Percentiles rank a stretch among this genome's conserved stretches.
Evolutionary conservation across 805 yeast genomes (phyloP).

Genomic region (Kregervanrija pseudodelftensis): DNA sequence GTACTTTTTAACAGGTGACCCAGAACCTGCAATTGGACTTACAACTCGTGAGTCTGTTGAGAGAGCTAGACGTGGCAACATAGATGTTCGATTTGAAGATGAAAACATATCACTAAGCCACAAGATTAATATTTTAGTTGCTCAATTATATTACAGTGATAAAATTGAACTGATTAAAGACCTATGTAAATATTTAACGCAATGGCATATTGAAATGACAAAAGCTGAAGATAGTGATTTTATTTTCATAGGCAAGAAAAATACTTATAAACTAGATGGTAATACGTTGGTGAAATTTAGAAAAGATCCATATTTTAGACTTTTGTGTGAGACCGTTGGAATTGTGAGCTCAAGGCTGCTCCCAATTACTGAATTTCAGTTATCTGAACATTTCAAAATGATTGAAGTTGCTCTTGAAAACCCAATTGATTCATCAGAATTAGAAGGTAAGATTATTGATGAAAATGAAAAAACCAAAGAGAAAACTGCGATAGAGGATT

Average conservation of each 20-base stretch:
- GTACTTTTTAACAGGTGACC: slow-evolving; percentile 58
- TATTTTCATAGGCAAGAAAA: neutral
- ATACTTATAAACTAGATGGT: slow-evolving; percentile 4
- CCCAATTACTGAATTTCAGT: no score
- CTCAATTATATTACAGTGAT: slow-evolving; percentile 32
- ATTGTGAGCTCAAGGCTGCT: slow-evolving; percentile 5
- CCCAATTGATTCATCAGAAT: slow-evolving; percentile 19
- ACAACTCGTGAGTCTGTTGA: slow-evolving; percentile 28
- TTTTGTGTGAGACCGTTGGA: slow-evolving; percentile 18
- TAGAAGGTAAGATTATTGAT: slow-evolving; percentile 14
- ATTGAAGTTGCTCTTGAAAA: slow-evolving; percentile 15
- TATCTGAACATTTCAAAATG: no score
- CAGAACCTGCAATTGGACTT: slow-evolving; percentile 12
- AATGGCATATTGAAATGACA: slow-evolving; percentile 11
- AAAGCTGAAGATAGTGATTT: neutral
- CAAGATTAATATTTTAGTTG: slow-evolving; percentile 19
- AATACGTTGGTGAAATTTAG: slow-evolving; percentile 4
- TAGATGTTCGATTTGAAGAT: slow-evolving; percentile 14
- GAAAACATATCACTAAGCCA: slow-evolving; percentile 16
- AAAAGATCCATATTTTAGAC: slow-evolving; percentile 14
- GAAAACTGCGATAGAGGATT: neutral
- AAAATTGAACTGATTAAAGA: slow-evolving; percentile 39
- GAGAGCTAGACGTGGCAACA: slow-evolving; percentile 12
- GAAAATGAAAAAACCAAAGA: slow-evolving; percentile 3
- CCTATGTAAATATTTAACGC: slow-evolving; percentile 24